Percentiles rank a stretch among this genome's conserved stretches.
Evolutionary conservation across 2,329 filamentous ascomycete genomes (phyloP).

Genomic region (Ascochyta koolunga): DNA sequence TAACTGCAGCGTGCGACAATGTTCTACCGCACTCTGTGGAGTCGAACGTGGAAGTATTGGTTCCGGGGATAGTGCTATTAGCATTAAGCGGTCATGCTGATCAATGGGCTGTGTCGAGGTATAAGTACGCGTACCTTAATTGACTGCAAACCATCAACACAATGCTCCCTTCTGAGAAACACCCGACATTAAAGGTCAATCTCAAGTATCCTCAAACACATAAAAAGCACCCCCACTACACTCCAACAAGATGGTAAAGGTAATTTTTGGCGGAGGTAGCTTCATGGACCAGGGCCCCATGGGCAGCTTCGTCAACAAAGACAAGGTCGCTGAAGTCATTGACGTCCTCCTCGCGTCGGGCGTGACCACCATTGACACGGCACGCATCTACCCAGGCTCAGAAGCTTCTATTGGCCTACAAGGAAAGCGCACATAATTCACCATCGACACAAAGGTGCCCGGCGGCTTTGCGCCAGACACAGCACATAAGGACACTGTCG

Average conservation of each 20-base stretch:
- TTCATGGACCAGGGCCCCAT: constrained; percentile 29
- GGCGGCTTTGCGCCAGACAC: constrained; percentile 49
- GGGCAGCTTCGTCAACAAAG: constrained; percentile 19
- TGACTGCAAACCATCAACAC: neutral
- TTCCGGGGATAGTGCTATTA: neutral
- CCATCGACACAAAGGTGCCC: constrained; percentile 54
- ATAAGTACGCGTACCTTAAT: neutral
- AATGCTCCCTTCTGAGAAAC: no score
- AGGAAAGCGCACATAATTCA: constrained; percentile 50
- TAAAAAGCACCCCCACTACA: neutral
- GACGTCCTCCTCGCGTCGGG: constrained; percentile 40
- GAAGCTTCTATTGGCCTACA: constrained; percentile 52
- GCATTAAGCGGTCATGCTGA: neutral
- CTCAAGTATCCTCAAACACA: no score
- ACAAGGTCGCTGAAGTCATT: constrained; percentile 27
- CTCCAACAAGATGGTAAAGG: constrained; percentile 38
- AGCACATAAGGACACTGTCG: constrained; percentile 44
- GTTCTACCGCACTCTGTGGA: constrained; percentile 1
- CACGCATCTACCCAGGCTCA: constrained; percentile 50
- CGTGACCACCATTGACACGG: constrained; percentile 50
- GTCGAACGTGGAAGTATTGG: neutral
- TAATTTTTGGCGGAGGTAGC: constrained; percentile 44
- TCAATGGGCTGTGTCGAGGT: neutral
- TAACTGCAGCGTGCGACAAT: neutral
- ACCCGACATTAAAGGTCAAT: no score